Evolutionary conservation across 257 asterid species (phyloP).

Genomic region (Solanum microdontum): DNA sequence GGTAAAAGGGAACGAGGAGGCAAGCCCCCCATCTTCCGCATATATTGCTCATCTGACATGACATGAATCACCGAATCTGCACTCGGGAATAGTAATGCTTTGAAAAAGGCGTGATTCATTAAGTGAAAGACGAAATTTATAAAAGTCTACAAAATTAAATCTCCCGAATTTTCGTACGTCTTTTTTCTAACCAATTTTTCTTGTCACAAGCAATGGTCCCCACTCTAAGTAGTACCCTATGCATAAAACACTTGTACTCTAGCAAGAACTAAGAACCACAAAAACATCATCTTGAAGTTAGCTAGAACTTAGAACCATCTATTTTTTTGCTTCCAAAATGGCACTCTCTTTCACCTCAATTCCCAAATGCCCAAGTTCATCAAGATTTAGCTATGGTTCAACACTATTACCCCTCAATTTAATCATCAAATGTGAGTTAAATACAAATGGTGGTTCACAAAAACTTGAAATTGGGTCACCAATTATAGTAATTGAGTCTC

Average conservation of each 20-base stretch:
- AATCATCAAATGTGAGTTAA: constrained; percentile 22
- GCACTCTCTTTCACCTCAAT: constrained; percentile 18
- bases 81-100: no score
- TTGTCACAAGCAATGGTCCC: neutral
- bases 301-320: neutral
- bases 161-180: neutral
- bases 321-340: neutral
- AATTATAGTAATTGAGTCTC: constrained; percentile 57
- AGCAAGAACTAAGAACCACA: constrained; percentile 12
- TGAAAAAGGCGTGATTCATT: no score
- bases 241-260: neutral
- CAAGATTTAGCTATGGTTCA: constrained; percentile 4
- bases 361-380: constrained; percentile 7
- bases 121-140: neutral
- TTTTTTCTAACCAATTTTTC: neutral
- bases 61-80: no score
- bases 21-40: no score
- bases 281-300: neutral
- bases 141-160: neutral
- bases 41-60: no score
- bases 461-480: constrained; percentile 67
- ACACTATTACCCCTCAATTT: neutral
- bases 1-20: no score
- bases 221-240: neutral
- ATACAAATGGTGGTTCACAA: neutral